Evolutionary conservation across 345 rosid genomes (phyloP).

Genomic region (Orychophragmus violaceus): DNA sequence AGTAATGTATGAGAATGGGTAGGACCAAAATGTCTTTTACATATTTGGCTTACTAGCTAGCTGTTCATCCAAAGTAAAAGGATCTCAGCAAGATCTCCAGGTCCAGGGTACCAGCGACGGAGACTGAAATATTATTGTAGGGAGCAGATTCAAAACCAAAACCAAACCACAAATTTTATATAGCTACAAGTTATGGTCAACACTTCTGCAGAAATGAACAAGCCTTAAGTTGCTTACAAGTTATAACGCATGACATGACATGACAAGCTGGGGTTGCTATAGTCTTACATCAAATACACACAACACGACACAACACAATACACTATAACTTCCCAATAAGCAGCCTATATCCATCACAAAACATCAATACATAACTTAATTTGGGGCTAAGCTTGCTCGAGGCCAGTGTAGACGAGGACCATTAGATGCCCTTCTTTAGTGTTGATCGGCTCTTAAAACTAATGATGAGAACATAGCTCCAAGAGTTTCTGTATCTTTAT

Average conservation of each 20-base stretch:
- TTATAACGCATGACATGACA: conserved; percentile 6
- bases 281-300: conserved; percentile 18
- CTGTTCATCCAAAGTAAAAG: too few relatives aligned
- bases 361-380: conserved; percentile 18
- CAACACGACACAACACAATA: conserved; percentile 25
- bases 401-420: not conserved
- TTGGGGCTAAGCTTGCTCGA: conserved; percentile 11
- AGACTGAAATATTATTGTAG: too few relatives aligned
- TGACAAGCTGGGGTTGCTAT: conserved; percentile 7
- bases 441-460: conserved; percentile 11
- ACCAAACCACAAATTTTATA: not conserved
- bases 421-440: not conserved
- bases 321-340: conserved; percentile 22
- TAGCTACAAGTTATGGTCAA: conserved; percentile 9
- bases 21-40: not conserved
- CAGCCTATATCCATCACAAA: conserved; percentile 25
- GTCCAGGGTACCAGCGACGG: not conserved
- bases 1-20: too few relatives aligned
- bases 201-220: conserved; percentile 13
- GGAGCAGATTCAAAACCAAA: conserved; percentile 3
- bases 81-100: too few relatives aligned
- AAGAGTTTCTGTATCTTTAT: not conserved
- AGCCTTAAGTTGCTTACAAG: conserved; percentile 7
- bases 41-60: too few relatives aligned
- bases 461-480: conserved; percentile 13